Base-by-base conservation (phyloP, 768 basidiomycete genomes). In the Sporobolomyces roseus region DNA sequence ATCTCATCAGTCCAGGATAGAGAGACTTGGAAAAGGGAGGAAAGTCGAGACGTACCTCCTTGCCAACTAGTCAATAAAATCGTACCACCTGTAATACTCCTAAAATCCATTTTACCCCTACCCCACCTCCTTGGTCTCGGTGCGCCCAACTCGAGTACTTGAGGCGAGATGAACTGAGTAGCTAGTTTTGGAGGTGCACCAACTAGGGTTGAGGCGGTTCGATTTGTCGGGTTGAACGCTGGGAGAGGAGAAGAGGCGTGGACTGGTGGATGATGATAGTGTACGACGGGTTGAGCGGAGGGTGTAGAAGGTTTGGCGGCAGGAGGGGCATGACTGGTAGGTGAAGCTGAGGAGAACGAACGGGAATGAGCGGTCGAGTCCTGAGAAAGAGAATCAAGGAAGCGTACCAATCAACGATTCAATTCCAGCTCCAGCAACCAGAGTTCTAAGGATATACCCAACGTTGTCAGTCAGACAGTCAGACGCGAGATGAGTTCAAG, bases 121-220 rank as follows among this genome's bases (percentile, higher is more conserved):
- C 30, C 61, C 69, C 69, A 70, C 38, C 49, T 61, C 23, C 69
- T 41, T 48, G 65, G 64, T n/a, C 64, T 51, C 54, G 69, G 64
- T 32, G 69, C 56, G 8, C 64, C 61, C 2, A 41, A 4, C 21
- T 70, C 33, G 23, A 70, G 54, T 10, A 38, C 14, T 23, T 65
- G 48, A 1, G 23, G 8, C 4, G 60, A n/a, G 25, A 70, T 12
- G 61, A 58, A 70, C 59, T 62, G 59, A 48, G 60, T 63, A 4
- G 38, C 50, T 32, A 70, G 53, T 50, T 59, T 51, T 0, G 69
- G 69, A 5, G 69, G 69, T 13, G 64, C 52, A 14, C 54, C 60
- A 27, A 70, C 41, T 1, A 60, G 50, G 43, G 38, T 27, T 0
- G 63, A 41, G 5, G 45, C 43, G 30, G 14, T n/a, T 43, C 36